Evolutionary conservation across 352 stramenopile species (phyloP), one percentile per base, ranked within the genome.

Genomic region (Pythium apleroticum): DNA sequence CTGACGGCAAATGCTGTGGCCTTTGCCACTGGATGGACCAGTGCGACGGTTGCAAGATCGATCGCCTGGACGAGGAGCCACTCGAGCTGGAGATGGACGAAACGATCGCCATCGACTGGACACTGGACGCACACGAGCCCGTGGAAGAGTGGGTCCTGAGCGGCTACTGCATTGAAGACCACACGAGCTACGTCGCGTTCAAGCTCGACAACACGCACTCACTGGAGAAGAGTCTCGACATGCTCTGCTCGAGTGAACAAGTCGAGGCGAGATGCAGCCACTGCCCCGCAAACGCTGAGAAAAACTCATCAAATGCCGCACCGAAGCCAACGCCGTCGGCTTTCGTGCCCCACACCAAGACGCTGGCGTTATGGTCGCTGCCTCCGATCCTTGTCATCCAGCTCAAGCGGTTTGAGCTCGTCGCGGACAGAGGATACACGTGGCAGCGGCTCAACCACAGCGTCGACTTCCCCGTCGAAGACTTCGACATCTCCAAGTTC

Each of bases 381-480:
- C 82, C 82, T 9, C 77, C 78, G 1, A 68, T 89, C 20, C 69
- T 91, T 1, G 73, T 87, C 9, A 63, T 91, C 25, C 82, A 91
- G 57, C 76, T 91, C 57, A 87, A 91, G 74, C 76, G 80, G 4
- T 91, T 91, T 55, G 73, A 89, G 49, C 48, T 73, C 1, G 63
- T 85, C 8, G 50, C 56, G 1, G 65, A 96, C 80, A 50, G 95
- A 75, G 54, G 65, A 69, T 83, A 98, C 48, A 58, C 66, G 10
- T 87, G 72, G 72, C 60, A 65, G 45, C 98, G 82, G 67, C 97
- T 80, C 76, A 93, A 67, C 80, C 72, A 97, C 54, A 80, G 88
- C 25, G 91, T 99, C n/a, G 77, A 93, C 14, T 99, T 98, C 59
- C 89, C 92, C 10, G 61, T 98, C 3, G 74, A 96, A 41, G 74